A percentile compares a stretch with the other conserved stretches of the same genome.
Conservation (phyloP, 2,329 filamentous ascomycete genomes). For the Botrytis cinerea region DNA sequence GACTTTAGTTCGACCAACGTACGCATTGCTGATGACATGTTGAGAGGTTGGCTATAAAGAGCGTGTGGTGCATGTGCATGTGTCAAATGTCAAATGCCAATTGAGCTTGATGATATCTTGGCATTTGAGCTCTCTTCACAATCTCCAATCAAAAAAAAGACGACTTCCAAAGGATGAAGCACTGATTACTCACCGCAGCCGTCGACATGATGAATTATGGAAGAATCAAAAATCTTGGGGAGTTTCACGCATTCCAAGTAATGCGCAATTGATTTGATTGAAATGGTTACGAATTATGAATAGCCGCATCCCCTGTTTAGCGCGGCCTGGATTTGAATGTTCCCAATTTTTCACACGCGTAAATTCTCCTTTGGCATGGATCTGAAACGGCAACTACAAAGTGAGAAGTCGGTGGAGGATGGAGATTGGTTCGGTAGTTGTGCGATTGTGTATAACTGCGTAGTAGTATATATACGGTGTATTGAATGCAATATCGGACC, state of each 20-base stretch:
- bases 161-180: background rate
- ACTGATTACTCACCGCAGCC: slow-evolving; percentile 8
- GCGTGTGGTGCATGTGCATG: background rate
- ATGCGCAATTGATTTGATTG: slow-evolving; percentile 10
- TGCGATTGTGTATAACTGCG: background rate
- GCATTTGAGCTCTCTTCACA: background rate
- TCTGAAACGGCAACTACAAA: background rate
- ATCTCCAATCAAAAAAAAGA: background rate
- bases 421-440: background rate
- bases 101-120: slow-evolving; percentile 4
- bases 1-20: background rate
- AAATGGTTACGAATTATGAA: background rate
- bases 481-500: background rate
- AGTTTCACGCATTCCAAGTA: background rate
- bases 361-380: background rate
- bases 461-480: background rate
- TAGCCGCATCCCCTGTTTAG: slow-evolving; percentile 11
- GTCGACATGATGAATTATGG: slow-evolving; percentile 3
- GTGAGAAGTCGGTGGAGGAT: background rate
- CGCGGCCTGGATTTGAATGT: background rate
- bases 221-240: background rate
- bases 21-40: background rate
- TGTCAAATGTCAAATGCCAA: background rate
- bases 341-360: slow-evolving; percentile 7
- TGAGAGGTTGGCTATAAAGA: background rate